These are phyloP conservation scores for Fusarium haematococcum DNA, from an alignment of 2,329 filamentous ascomycete genomes.

Conservation along the genomic window DNA sequence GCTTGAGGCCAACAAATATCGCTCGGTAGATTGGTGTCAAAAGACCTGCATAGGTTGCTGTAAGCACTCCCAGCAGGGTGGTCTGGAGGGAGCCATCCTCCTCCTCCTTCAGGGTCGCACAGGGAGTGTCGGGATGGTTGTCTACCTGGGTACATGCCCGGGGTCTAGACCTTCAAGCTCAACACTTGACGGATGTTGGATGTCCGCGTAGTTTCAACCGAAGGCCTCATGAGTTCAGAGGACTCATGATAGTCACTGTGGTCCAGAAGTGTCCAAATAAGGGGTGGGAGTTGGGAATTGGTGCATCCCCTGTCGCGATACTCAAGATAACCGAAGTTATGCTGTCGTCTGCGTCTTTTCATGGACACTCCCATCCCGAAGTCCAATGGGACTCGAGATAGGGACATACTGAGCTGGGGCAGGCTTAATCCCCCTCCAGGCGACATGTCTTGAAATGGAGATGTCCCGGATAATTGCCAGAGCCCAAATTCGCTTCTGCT, in stretches of 20 bases:
- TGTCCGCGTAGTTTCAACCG: not conserved
- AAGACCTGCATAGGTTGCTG: not conserved
- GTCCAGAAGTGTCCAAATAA: too few species aligned
- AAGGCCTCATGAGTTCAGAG: not conserved
- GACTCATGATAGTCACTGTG: not conserved
- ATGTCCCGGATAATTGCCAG: not conserved
- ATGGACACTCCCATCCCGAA: not conserved
- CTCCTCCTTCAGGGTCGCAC: not conserved
- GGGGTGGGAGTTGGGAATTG: not conserved
- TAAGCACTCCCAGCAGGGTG: not conserved
- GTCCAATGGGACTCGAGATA: not conserved
- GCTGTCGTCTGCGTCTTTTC: not conserved
- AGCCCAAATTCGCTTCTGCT: not conserved
- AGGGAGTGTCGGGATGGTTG: not conserved
- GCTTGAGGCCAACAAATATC: not conserved
- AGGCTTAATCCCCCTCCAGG: not conserved
- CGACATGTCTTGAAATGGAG: not conserved
- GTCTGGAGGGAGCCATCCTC: not conserved
- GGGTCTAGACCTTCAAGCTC: slow-evolving; percentile 1
- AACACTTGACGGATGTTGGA: not conserved
- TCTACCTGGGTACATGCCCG: not conserved
- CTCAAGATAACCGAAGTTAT: not conserved
- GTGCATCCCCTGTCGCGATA: not conserved
- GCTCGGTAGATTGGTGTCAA: not conserved
- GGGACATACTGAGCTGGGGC: too few species aligned